Percentiles rank a stretch among this genome's conserved stretches.
These are phyloP conservation scores for Closterium sp. DNA, from an alignment of 139 green algal genomes.

Conservation along the genomic window DNA sequence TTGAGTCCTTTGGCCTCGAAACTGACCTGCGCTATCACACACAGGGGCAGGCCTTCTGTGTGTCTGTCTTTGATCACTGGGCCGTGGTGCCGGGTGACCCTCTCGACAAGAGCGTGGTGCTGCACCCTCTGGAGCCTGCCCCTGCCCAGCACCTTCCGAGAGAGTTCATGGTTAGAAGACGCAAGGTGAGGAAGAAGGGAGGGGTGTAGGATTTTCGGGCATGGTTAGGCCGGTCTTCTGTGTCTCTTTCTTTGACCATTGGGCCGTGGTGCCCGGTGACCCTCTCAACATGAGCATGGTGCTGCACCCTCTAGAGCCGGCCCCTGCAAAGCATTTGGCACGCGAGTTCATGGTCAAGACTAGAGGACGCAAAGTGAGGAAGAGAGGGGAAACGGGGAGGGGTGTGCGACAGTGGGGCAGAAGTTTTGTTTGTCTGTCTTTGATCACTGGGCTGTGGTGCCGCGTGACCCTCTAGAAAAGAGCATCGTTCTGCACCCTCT, in stretches of 20 bases:
- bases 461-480: conserved; percentile 56
- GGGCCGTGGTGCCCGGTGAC: conserved; percentile 58
- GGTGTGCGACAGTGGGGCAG: too few relatives aligned
- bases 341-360: conserved; percentile 98
- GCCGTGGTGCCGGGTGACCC: conserved; percentile 59
- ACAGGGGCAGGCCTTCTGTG: conserved; percentile 94
- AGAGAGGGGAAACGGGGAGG: background rate
- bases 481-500: conserved; percentile 86
- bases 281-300: conserved; percentile 66
- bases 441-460: conserved; percentile 87
- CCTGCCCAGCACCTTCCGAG: conserved; percentile 68
- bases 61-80: conserved; percentile 96
- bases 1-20: conserved; percentile 98
- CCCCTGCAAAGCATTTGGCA: conserved; percentile 66
- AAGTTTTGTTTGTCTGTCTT: conserved; percentile 82
- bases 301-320: conserved; percentile 91
- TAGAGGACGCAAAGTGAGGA: conserved; percentile 67
- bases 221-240: too few relatives aligned
- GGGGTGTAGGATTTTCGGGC: too few relatives aligned
- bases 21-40: conserved; percentile 98
- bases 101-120: conserved; percentile 68
- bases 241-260: too few relatives aligned
- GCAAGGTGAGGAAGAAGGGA: conserved; percentile 58
- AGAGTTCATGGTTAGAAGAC: conserved; percentile 98
- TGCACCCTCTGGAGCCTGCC: conserved; percentile 90